Base-by-base conservation (phyloP, 2,329 filamentous ascomycete genomes). In the Apiospora arundinis region DNA sequence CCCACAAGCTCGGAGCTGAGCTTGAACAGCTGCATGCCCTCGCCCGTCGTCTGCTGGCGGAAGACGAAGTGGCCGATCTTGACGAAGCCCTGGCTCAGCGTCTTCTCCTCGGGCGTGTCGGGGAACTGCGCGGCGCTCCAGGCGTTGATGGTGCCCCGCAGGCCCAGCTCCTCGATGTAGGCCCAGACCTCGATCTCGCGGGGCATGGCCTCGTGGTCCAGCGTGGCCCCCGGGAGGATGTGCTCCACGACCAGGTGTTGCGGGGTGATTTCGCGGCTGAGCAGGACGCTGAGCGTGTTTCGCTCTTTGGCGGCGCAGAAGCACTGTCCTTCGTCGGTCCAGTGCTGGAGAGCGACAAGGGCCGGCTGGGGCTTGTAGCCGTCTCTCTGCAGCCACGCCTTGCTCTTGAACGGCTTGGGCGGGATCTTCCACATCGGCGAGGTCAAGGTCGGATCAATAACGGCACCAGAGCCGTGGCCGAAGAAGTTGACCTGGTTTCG, bases 271-370 rank as follows among this genome's bases (percentile, higher is more conserved):
- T 82, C 79, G 45, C 86, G 81, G 45, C 87, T 85, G 23, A 92
- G 85, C 52, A 89, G 81, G 23, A 97, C 88, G 11, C 88, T 89
- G 21, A 79, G 78, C 14, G 81, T 81, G 21, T 83, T 82, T 18
- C 79, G 80, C 67, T 85, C 82, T 0, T 83, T 82, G 4, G 84
- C 86, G 5, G 92, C 91, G 80, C 95, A 98, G 93, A 94, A 98
- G 81, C 94, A 97, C 73, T 98, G 93, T 25, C 93, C 93, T 45
- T 92, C 88, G 67, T 97, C 93, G 12, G 91, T 85, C 94, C 95
- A 97, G 4, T 85, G 82, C 1, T 82, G 79, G 2, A 97, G 85
- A 0, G 92, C 94, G 0, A 85, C 80, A n/a, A 83, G 77, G 0
- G 87, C 85, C 0, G 85, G 82, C 77, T 75, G 75, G 65, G 69